Base-by-base conservation (phyloP, 805 yeast species). In the Metschnikowia corniflorae region DNA sequence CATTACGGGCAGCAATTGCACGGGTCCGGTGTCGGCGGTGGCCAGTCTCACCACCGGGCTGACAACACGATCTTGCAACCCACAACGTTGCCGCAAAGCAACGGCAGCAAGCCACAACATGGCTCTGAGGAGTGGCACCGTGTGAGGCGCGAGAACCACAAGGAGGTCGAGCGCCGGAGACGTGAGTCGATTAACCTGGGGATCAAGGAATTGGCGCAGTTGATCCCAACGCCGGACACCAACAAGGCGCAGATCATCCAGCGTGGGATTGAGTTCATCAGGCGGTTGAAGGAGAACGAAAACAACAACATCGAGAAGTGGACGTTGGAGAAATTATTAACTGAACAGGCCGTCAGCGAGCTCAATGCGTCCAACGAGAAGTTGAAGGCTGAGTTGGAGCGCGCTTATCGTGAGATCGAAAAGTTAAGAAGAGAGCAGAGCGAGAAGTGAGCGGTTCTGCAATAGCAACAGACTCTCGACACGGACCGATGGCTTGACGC, bases 151-250 rank as follows among this genome's bases (percentile, higher is more conserved):
- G 86, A 86, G 51, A 89, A 87, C 61, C 98, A 93, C 68, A 89
- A 88, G 63, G 96, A 89, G 63, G 97, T 89, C 16, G 97, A 89
- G 65, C 75, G 95, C 56, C 78, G 96, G 51, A 77, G 97, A 61
- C 77, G 97, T 55, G 95, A 88, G 57, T 77, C 80, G 31, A 89
- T 89, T 56, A 89, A 87, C 62, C 67, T 72, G 27, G 96, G 96
- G n/a, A 87, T 89, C 54, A 79, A 78, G 51, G 86, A 80, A 50
- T 70, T 89, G 50, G 83, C 89, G 21, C 77, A 77, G 16, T 60
- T 89, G 42, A 76, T 89, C 37, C 96, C 96, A 13, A 78, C 86
- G 10, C 77, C 80, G 33, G 96, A 87, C 55, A 77, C 86, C 38
- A 91, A 91, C 62, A 93, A 93, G 70, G 84, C 97, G 13, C 91